Evolutionary conservation across 164 flowering plant species (phyloP), one percentile per base, ranked within the genome.

Genomic region (Kalanchoe fedtschenkoi): DNA sequence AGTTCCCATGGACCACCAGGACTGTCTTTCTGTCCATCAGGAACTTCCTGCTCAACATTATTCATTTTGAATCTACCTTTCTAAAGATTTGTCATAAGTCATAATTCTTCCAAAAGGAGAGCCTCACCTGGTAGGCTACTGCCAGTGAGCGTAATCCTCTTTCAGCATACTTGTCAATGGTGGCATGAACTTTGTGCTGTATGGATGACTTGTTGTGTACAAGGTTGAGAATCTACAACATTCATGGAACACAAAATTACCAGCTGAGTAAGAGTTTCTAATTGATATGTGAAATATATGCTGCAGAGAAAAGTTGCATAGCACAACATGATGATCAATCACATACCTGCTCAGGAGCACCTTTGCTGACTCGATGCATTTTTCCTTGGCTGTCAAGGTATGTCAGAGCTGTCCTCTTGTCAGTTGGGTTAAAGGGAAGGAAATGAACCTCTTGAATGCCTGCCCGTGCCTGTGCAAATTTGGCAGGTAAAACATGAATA

Each of bases 121-220:
- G 17, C n/a, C 28, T 60, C 71, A 88, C 97, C 87, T 90, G 97
- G 71, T 81, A 87, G 33, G 96, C 95, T 34, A 88, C 87, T 44
- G 81, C 95, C 69, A 88, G 95, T n/a, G 96, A 91, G 19, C 95
- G 74, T 61, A 88, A 70, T 33, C 97, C 96, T 67, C 95, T 74
- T 58, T 86, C 96, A 17, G 96, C 95, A 77, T 82, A 87, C 70
- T 85, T 88, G 74, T 83, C 91, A 62, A 86, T 87, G 43, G 84
- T 78, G 19, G 85, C 68, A 73, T 91, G 97, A 60, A 91, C 96
- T 72, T 89, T 75, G 4, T 78, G 81, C 64, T 88, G 90, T 62
- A 88, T 85, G 26, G 83, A 85, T 30, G 86, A 78, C 60, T 74
- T 88, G 64, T 91, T 91, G 80, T 80, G 96, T 5, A 71, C 86